A percentile compares a stretch with the other conserved stretches of the same genome.
phyloP scores from a whole-genome alignment of 176 grass and related monocot species.

The Carex kokanica region DNA sequence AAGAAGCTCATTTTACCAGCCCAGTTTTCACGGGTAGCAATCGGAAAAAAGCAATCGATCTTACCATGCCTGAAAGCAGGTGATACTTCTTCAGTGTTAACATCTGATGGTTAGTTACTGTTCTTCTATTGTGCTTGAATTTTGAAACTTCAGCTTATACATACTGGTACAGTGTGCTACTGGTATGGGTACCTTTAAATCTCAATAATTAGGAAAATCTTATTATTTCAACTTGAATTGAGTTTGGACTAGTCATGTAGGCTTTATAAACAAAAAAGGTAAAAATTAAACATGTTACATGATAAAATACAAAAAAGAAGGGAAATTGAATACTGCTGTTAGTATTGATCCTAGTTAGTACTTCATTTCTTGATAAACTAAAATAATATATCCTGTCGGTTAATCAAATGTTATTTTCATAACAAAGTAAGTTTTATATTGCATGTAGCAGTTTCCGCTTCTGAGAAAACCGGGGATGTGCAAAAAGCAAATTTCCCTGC shows the following conservation, averaged over 20 bases:
- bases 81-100: constrained; percentile 13
- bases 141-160: not conserved
- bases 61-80: constrained; percentile 25
- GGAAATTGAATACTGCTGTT: not conserved
- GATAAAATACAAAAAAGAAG: not conserved
- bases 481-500: constrained; percentile 25
- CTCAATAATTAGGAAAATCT: not conserved
- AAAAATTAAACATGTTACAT: not conserved
- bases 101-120: constrained; percentile 16
- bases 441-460: not conserved
- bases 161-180: not conserved
- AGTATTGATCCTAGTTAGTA: not conserved
- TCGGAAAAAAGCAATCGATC: constrained; percentile 9
- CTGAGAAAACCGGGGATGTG: not conserved
- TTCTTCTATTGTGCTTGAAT: not conserved
- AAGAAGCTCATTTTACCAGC: constrained; percentile 15
- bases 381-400: not conserved
- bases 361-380: not conserved
- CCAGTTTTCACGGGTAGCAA: not conserved
- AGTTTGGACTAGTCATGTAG: not conserved
- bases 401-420: constrained; percentile 1
- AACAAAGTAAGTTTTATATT: not conserved
- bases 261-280: not conserved
- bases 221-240: not conserved
- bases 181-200: not conserved